Evolutionary conservation across 805 yeast species (phyloP).

Genomic region (Candida fluviatilis): DNA sequence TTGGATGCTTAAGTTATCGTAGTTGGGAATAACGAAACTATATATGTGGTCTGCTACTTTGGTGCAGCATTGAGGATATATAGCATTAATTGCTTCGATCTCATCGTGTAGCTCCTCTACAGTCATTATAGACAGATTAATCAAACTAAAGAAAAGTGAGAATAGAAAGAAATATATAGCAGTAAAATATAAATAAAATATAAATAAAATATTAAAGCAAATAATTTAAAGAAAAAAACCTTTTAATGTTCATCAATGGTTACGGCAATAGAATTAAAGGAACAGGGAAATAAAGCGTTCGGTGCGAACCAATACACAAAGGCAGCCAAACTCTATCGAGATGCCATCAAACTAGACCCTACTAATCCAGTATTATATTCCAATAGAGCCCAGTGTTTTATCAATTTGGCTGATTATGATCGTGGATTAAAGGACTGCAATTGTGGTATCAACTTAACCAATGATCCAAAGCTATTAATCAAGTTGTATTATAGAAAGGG

Average conservation of each 20-base stretch:
- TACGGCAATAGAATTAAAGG: conserved; percentile 29
- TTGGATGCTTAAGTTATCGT: conserved; percentile 56
- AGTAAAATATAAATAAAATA: no score
- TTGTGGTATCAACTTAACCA: conserved; percentile 38
- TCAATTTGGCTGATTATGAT: conserved; percentile 47
- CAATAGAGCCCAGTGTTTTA: conserved; percentile 65
- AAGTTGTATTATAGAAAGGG: conserved; percentile 55
- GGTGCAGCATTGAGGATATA: conserved; percentile 64
- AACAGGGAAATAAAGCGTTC: conserved; percentile 54
- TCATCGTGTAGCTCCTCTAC: conserved; percentile 64
- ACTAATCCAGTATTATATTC: conserved; percentile 54
- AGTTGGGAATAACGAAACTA: conserved; percentile 56
- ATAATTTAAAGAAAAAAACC: not conserved
- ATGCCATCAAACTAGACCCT: conserved; percentile 50
- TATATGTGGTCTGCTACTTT: conserved; percentile 35
- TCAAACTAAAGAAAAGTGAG: not conserved
- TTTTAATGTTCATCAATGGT: conserved; percentile 1
- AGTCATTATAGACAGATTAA: conserved; percentile 12
- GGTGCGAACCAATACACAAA: conserved; percentile 36
- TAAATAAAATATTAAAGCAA: no score
- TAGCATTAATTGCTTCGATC: conserved; percentile 78
- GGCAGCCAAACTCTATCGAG: conserved; percentile 53
- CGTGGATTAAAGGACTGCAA: conserved; percentile 49
- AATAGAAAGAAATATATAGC: no score
- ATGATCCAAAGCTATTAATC: conserved; percentile 28